Base-by-base conservation (phyloP, 495 filamentous ascomycete genomes). In the Xylaria telfairii region DNA sequence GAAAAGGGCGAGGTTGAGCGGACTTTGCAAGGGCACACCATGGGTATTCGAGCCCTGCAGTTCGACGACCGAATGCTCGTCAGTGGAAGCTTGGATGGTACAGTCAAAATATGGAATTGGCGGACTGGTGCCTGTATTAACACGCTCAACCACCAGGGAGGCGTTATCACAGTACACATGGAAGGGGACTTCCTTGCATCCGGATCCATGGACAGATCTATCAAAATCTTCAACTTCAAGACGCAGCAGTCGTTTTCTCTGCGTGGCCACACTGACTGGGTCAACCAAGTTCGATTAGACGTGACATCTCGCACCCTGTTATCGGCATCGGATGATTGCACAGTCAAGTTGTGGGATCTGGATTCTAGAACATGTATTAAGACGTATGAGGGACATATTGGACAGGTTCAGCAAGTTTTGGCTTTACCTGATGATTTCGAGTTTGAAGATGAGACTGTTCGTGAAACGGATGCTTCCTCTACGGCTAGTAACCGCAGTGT, bases 41-140 rank as follows among this genome's bases (percentile, higher is more conserved):
- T 86, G 17, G 96, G 93, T 2, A 91, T 99, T 62, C 88, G 96
- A 21, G 92, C 93, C 62, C 87, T 99, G 24, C 94, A 97, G 78
- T 98, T 98, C 76, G 95, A 98, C 74, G 93, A 97, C 61, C 91
- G 87, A 62, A 95, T 95, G 79, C 85, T 97, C 61, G 94, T 97
- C 77, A 95, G 91, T 46, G 94, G 93, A 28, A 91, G 90, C 72
- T 80, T 97, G 60, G 94, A 97, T 46, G 63, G 81, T 28, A 96
- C 89, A 21, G 81, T 99, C 67, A 92, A 92, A 77, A 88, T 98
- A 37, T 99, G 96, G 96, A 97, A 98, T 73, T 98, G 95, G 94
- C 87, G 92, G 49, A 98, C 94, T 0, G 96, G 96, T 53, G 89
- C 93, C 74, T 96, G 92, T 76, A 86, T 97, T 53, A 92, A 91